Base-by-base conservation (phyloP, 1,284 basidiomycete genomes). In the Apiotrichum siamense region DNA sequence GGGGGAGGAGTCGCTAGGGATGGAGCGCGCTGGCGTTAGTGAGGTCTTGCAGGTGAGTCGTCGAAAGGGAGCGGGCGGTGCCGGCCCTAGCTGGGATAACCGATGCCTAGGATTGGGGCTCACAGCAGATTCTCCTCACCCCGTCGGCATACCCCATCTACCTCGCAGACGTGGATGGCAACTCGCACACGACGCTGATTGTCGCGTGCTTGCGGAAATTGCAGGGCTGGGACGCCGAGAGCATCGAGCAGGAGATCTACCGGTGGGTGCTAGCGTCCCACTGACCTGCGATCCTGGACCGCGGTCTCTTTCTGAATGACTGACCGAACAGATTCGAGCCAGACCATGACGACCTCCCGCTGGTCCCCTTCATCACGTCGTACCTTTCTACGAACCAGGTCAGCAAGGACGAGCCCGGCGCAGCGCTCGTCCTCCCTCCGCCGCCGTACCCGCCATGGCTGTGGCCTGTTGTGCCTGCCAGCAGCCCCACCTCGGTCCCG, bases 121-220 rank as follows among this genome's bases (percentile, higher is more conserved):
- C 7, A 49, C 44, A 3, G 10, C 37, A 69, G 67, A 54, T 61
- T 20, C 57, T 72, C 7, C 56, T 72, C 25, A 61, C 67, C 44
- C 58, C 64, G 2, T 33, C 63, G 5, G 26, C 45, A 11, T 72
- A 72, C 40, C 70, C 70, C 1, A 52, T 72, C 13, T 72, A 70
- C 51, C 61, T 72, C 25, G 69, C 67, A 10, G 70, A 72, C 35
- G 44, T 53, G 11, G 66, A 72, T 42, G 70, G 70, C 17, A 63
- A 65, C 23, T 70, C 70, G 18, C 70, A 72, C 54, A 70, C 70
- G 1, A 70, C 67, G 1, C 57, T 71, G 3, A 46, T 71, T 27
- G 61, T 71, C 3, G 67, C 67, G 10, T 66, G 64, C 47, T 57
- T 72, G 17, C 59, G 70, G 12, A 72, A 72, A 47, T 52, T 72